Conservation (phyloP, 306 rosid genomes). For the Acacia acuminata region DNA sequence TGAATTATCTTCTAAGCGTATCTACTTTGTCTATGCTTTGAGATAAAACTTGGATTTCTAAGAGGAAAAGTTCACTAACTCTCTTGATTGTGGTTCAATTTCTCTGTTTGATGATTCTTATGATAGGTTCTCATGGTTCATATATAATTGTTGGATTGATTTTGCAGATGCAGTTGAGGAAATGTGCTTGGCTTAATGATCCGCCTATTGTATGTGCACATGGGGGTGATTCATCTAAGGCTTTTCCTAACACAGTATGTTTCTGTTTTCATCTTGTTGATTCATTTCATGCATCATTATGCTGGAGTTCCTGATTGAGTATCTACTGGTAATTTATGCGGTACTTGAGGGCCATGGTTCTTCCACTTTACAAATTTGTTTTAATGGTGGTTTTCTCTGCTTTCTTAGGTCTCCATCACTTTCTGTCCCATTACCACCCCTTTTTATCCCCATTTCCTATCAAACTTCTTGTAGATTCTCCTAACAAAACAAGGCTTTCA, state of each 20-base stretch:
- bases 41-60: neutral
- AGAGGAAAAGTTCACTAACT: neutral
- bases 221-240: constrained; percentile 83
- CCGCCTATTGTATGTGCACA: constrained; percentile 94
- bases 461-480: neutral
- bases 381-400: too few species aligned
- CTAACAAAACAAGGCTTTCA: neutral
- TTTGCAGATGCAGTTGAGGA: constrained; percentile 51
- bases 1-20: neutral
- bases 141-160: neutral
- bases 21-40: neutral
- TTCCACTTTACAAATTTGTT: neutral
- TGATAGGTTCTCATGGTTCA: neutral
- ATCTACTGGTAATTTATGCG: neutral
- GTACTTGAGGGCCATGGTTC: neutral
- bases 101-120: neutral
- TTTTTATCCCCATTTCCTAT: neutral
- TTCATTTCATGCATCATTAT: neutral
- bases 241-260: constrained; percentile 75
- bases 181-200: constrained; percentile 65
- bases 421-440: neutral
- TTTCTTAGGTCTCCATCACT: too few species aligned
- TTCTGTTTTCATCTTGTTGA: neutral
- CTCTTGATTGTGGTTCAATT: neutral
- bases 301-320: neutral